These are phyloP conservation scores for Steccherinum ochraceum DNA, from an alignment of 768 basidiomycete species.

Conservation along the genomic window DNA sequence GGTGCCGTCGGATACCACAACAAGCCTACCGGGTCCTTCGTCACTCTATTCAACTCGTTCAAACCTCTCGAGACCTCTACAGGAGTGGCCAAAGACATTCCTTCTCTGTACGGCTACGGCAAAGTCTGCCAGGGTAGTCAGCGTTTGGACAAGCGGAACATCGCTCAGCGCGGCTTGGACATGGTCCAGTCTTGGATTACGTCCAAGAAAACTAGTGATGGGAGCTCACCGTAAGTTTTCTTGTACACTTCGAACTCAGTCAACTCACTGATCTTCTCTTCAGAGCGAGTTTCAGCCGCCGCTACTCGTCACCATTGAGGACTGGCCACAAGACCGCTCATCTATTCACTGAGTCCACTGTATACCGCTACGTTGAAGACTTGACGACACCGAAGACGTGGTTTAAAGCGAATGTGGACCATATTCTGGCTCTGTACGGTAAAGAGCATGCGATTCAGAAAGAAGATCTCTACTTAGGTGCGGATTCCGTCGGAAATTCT, in stretches of 20 bases:
- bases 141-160: slow-evolving; percentile 51
- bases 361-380: slow-evolving; percentile 61
- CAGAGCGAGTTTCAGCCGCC: slow-evolving; percentile 35
- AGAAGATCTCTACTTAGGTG: slow-evolving; percentile 31
- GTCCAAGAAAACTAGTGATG: slow-evolving; percentile 26
- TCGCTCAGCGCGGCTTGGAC: slow-evolving; percentile 53
- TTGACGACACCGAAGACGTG: slow-evolving; percentile 62
- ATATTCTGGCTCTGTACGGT: slow-evolving; percentile 53
- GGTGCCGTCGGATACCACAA: slow-evolving; percentile 74
- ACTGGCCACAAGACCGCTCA: slow-evolving; percentile 62
- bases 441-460: slow-evolving; percentile 25
- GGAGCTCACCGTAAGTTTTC: slow-evolving; percentile 32
- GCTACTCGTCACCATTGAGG: slow-evolving; percentile 55
- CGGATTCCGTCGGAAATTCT: too few relatives aligned
- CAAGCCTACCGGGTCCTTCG: slow-evolving; percentile 61
- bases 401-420: slow-evolving; percentile 65
- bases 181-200: slow-evolving; percentile 42
- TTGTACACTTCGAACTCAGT: background rate
- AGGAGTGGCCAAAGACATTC: slow-evolving; percentile 38
- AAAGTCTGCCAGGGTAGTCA: slow-evolving; percentile 40
- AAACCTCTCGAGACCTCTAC: slow-evolving; percentile 41
- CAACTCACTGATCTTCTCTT: too few relatives aligned
- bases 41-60: slow-evolving; percentile 67
- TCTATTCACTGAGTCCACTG: slow-evolving; percentile 62
- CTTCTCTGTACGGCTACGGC: slow-evolving; percentile 62